A percentile compares a stretch with the other conserved stretches of the same genome.
Evolutionary conservation across 2,329 filamentous ascomycete species (phyloP).

Genomic region (Curvularia verruculosa): DNA sequence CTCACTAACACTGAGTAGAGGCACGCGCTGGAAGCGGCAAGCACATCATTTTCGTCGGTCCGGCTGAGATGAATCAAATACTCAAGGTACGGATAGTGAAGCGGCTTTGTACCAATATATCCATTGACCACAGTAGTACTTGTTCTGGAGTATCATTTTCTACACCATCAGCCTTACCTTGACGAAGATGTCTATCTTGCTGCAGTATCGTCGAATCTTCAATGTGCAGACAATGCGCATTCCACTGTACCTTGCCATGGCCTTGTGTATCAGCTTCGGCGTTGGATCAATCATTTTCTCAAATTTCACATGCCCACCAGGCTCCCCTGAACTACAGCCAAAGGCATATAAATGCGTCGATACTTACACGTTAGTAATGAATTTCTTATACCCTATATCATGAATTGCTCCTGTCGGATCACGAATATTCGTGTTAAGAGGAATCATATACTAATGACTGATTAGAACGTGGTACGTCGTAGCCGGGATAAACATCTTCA

Average conservation of each 20-base stretch:
- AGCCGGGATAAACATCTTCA: conserved; percentile 32
- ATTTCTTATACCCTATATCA: not conserved
- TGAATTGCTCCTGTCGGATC: not conserved
- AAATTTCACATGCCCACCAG: conserved; percentile 30
- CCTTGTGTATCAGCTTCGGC: conserved; percentile 26
- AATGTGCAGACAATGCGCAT: conserved; percentile 29
- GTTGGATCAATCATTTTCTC: conserved; percentile 18
- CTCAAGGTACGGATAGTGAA: conserved; percentile 21
- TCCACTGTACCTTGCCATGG: conserved; percentile 31
- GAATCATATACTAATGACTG: not conserved
- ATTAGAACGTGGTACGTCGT: conserved; percentile 31
- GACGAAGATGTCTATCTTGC: conserved; percentile 38
- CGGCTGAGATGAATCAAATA: conserved; percentile 10
- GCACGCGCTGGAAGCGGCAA: conserved; percentile 30
- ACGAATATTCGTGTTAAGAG: not conserved
- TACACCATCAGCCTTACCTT: conserved; percentile 32
- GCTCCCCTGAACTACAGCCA: conserved; percentile 32
- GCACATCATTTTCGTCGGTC: conserved; percentile 30
- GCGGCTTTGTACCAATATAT: too few species aligned
- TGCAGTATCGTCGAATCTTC: conserved; percentile 40
- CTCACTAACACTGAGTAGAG: conserved; percentile 21
- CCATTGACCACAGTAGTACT: conserved; percentile 24
- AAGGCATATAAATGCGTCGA: conserved; percentile 25
- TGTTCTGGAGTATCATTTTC: conserved; percentile 36
- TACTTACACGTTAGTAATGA: conserved; percentile 21